Evolutionary conservation across 768 basidiomycete species (phyloP).

Genomic region (Kwoniella europaea): DNA sequence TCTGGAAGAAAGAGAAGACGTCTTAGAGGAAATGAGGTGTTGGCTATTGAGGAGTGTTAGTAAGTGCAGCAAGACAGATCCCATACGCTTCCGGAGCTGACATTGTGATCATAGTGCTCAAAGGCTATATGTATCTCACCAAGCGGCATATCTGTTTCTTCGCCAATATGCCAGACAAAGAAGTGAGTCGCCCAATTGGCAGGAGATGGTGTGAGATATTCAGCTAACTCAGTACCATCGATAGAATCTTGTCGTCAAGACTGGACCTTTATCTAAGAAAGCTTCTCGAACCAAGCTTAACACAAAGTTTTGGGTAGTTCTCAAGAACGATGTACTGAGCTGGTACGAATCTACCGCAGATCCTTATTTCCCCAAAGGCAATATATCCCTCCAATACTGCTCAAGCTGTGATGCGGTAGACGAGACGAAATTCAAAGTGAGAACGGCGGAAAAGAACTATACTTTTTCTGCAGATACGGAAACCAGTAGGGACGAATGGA

Average conservation of each 20-base stretch:
- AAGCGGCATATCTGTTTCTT: slow-evolving; percentile 95
- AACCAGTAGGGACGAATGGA: slow-evolving; percentile 66
- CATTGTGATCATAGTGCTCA: slow-evolving; percentile 68
- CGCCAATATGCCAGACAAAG: slow-evolving; percentile 86
- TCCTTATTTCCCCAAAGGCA: slow-evolving; percentile 96
- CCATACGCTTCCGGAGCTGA: background rate
- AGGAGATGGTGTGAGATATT: background rate
- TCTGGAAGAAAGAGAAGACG: slow-evolving; percentile 77
- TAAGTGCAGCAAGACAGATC: slow-evolving; percentile 62
- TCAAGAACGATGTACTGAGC: slow-evolving; percentile 92
- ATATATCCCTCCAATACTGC: slow-evolving; percentile 91
- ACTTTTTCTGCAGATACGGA: slow-evolving; percentile 54
- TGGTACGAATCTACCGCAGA: slow-evolving; percentile 97
- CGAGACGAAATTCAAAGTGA: slow-evolving; percentile 78
- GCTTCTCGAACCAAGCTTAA: slow-evolving; percentile 86
- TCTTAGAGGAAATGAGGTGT: slow-evolving; percentile 86
- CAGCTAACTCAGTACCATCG: background rate
- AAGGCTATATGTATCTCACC: slow-evolving; percentile 97
- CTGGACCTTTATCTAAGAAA: slow-evolving; percentile 85
- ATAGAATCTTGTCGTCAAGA: slow-evolving; percentile 90
- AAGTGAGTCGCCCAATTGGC: slow-evolving; percentile 64
- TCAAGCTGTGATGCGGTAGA: slow-evolving; percentile 80
- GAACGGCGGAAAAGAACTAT: slow-evolving; percentile 75
- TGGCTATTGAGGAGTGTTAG: slow-evolving; percentile 88
- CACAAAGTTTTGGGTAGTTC: slow-evolving; percentile 93